phyloP scores from a whole-genome alignment of 1,139 yeast species.

The Magnusiomyces ingens region DNA sequence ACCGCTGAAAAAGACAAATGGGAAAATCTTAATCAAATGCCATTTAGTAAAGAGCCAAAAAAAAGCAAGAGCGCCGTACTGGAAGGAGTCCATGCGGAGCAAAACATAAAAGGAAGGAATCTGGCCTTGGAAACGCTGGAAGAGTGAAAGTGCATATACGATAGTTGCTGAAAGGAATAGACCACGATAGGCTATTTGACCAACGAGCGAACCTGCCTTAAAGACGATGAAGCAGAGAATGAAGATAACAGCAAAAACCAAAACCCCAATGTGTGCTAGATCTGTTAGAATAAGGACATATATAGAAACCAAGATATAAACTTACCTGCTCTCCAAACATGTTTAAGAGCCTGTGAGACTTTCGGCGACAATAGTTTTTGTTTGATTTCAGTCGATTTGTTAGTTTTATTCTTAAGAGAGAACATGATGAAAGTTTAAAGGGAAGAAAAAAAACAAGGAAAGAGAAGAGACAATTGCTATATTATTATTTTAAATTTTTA shows the following conservation, averaged over 20 bases:
- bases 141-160: constrained; percentile 67
- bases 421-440: no score
- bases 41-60: constrained; percentile 49
- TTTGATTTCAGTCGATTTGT: no score
- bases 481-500: no score
- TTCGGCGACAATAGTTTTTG: no score
- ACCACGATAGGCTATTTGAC: constrained; percentile 43
- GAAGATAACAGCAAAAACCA: constrained; percentile 14
- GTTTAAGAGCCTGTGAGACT: no score
- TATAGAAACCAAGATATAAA: no score
- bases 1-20: constrained; percentile 56
- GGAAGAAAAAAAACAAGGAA: no score
- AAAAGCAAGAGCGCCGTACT: constrained; percentile 48
- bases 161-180: constrained; percentile 59
- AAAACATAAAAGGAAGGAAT: constrained; percentile 31
- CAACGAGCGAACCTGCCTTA: constrained; percentile 17
- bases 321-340: no score
- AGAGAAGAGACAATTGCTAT: no score
- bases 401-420: no score
- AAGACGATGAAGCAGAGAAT: constrained; percentile 16
- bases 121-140: constrained; percentile 40
- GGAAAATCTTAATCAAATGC: constrained; percentile 50
- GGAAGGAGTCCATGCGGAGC: constrained; percentile 58
- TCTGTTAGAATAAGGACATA: not conserved
- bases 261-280: constrained; percentile 16